A percentile compares a stretch with the other conserved stretches of the same genome.
These are phyloP conservation scores for Petrea volubilis DNA, from an alignment of 257 asterid species.

Conservation along the genomic window DNA sequence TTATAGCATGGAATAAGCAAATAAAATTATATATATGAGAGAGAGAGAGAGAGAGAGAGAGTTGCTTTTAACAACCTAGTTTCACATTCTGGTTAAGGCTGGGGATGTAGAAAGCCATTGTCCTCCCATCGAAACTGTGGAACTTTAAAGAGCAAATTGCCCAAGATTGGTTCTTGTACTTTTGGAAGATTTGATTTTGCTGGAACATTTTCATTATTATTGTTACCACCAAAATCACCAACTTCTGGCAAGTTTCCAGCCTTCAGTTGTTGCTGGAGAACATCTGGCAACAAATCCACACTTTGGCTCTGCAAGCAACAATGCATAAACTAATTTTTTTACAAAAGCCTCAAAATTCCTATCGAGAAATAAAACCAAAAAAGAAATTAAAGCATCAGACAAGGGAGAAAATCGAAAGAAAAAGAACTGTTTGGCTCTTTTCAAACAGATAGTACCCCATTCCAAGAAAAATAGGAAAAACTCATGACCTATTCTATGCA, in stretches of 20 bases:
- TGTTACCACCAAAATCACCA: constrained; percentile 22
- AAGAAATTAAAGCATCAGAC: neutral
- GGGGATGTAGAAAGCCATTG: constrained; percentile 33
- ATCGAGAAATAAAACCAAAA: neutral
- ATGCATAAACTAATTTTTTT: neutral
- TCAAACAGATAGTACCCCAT: neutral
- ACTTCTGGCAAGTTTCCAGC: constrained; percentile 58
- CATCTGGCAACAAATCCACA: constrained; percentile 74
- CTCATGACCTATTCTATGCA: neutral
- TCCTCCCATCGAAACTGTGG: constrained; percentile 30
- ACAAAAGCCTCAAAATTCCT: neutral
- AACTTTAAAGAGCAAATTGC: constrained; percentile 50
- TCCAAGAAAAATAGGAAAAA: neutral
- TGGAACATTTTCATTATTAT: constrained; percentile 23
- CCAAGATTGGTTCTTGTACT: constrained; percentile 57
- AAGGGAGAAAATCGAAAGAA: neutral
- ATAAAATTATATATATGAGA: too few relatives aligned
- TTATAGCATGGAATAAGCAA: neutral
- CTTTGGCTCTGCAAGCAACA: constrained; percentile 61
- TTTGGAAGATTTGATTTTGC: constrained; percentile 35
- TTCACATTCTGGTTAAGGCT: neutral
- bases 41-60: too few relatives aligned
- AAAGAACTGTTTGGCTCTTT: neutral
- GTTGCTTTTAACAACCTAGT: too few relatives aligned
- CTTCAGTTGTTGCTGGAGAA: constrained; percentile 67